These are phyloP conservation scores for Talaromyces thailandensis DNA, from an alignment of 495 filamentous ascomycete species.

Conservation along the genomic window DNA sequence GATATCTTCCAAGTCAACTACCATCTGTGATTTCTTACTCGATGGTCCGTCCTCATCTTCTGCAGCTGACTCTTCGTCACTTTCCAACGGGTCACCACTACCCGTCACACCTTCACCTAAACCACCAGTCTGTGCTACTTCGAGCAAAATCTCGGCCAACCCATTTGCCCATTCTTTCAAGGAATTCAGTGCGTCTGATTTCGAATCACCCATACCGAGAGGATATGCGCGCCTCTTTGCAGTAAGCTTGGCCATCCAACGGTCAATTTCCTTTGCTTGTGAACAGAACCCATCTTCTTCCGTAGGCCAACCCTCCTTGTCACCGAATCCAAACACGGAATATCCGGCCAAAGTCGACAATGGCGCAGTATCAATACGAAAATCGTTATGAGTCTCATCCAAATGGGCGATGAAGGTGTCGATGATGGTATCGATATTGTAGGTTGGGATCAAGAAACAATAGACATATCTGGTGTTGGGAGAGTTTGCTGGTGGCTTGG, in stretches of 20 bases:
- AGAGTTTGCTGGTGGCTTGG: conserved; percentile 39
- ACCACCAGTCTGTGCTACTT: conserved; percentile 51
- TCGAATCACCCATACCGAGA: conserved; percentile 79
- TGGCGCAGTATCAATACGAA: conserved; percentile 85
- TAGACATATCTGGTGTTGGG: conserved; percentile 60
- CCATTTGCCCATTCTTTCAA: conserved; percentile 71
- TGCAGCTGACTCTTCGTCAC: conserved; percentile 65
- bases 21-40: conserved; percentile 32
- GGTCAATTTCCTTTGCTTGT: conserved; percentile 81
- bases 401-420: conserved; percentile 75
- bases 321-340: conserved; percentile 88
- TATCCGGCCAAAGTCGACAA: conserved; percentile 71
- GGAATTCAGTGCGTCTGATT: conserved; percentile 53
- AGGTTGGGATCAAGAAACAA: conserved; percentile 72
- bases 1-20: conserved; percentile 82
- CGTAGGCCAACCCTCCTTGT: conserved; percentile 82
- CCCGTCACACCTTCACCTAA: conserved; percentile 74
- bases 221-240: conserved; percentile 73
- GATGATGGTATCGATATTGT: conserved; percentile 86
- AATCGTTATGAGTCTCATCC: conserved; percentile 88
- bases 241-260: conserved; percentile 91
- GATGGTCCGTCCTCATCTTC: conserved; percentile 36
- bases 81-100: conserved; percentile 75
- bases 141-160: conserved; percentile 58
- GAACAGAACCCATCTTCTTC: conserved; percentile 87